Evolutionary conservation across 1,284 basidiomycete species (phyloP), one percentile per base, ranked within the genome.

Genomic region (Wallemia mellicola): DNA sequence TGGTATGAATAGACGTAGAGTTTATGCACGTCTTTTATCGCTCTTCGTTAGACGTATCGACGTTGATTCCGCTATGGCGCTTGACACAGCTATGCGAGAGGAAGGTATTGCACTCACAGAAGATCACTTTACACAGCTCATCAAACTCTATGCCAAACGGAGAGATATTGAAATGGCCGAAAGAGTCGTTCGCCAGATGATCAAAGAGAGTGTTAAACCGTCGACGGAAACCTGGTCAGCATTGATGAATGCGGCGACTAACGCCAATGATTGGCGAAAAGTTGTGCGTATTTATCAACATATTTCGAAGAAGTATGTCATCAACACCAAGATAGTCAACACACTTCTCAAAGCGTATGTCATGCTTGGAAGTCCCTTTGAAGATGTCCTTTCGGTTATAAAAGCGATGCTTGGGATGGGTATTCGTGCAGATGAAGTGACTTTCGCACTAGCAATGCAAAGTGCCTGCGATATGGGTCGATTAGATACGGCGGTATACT

Each of bases 261-360:
- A 48, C n/a, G 38, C 38, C 19, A 11, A n/a, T n/a, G 22, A 48
- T n/a, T 48, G 38, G 38, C 9, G 22, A 11, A 48, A n/a, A 3
- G 38, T 48, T 22, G 22, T 48, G 9, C 9, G 19, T 19, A 32
- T 32, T 19, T 32, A 32, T 19, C 7, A 32, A 32, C 30, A 32
- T 19, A 32, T 32, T 32, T 32, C 9, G 7, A 7, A 32, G 19
- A 7, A 32, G 7, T 32, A 32, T 19, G 19, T 19, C 19, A 7
- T 32, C 30, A 32, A 32, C 19, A 7, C 9, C 30, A 32, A 9
- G 9, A 32, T 82, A 28, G 80, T 79, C 68, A 87, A 88, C 67
- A 80, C 79, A 22, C 75, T 95, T 25, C 72, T 95, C 64, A 87
- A 87, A 71, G 85, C 86, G 1, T 83, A 87, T 65, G 78, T 95